Evolutionary conservation across 768 basidiomycete species (phyloP), one percentile per base, ranked within the genome.

Genomic region (Coprinopsis strossmayeri): DNA sequence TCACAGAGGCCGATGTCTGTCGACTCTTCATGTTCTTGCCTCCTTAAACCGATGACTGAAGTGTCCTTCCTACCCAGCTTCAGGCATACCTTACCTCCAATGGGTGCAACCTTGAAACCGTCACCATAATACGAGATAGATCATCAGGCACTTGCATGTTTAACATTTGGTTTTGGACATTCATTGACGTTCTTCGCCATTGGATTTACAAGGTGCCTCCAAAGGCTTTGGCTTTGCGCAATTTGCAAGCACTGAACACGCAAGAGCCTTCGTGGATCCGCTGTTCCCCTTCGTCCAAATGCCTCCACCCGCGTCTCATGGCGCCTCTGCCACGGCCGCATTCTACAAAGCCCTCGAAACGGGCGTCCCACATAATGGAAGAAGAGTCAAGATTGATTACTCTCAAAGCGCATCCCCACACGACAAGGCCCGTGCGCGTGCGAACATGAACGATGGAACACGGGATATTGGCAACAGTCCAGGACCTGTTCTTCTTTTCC

Each of bases 211-310:
- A 92, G 91, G 91, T 82, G 69, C 77, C 53, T 94, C 94, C 48
- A 95, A 95, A 69, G 88, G 91, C 61, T 97, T 97, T 63, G 96
- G 93, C 50, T 99, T 99, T 67, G 94, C 91, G 59, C 89, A 92
- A 68, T 99, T 99, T 65, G 69, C 84, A 35, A 83, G 75, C 55
- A 74, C 86, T 49, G 89, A 90, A 57, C 89, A 90, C 50, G 94
- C 96, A 17, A 82, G 86, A 46, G 82, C 87, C 11, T 98, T 97
- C 63, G 84, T 99, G 63, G 84, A 91, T 55, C 87, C 90, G 32
- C 77, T 85, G 43, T 96, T 87, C 62, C 95, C 92, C 1, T 91
- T 91, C 65, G 79, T 97, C 23, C 82, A 89, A 69, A 82, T 97
- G 52, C 91, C 91, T n/a, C 90, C 91, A 11, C 83, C 89, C 13